A percentile compares a stretch with the other conserved stretches of the same genome.
phyloP scores from a whole-genome alignment of 2,329 filamentous ascomycete species.

The Elsinoe necatrix region DNA sequence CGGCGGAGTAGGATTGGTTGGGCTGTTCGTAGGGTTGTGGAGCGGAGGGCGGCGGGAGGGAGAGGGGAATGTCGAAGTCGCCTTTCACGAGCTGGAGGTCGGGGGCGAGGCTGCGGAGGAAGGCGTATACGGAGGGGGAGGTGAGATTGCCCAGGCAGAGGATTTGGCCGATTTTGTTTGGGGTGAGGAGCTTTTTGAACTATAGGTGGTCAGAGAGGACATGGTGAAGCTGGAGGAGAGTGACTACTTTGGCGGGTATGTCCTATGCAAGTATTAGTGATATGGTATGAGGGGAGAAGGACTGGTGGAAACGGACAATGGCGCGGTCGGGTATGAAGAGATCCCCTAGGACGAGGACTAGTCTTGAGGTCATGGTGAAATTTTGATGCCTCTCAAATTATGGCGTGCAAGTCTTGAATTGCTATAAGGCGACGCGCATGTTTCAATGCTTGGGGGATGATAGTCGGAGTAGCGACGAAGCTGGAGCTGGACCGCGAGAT shows the following conservation, averaged over 20 bases:
- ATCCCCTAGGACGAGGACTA: constrained; percentile 87
- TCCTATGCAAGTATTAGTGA: constrained; percentile 40
- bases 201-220: constrained; percentile 19
- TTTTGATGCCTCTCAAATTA: background rate
- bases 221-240: constrained; percentile 13
- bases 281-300: constrained; percentile 16
- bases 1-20: constrained; percentile 15
- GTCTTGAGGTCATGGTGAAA: constrained; percentile 62
- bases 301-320: constrained; percentile 46
- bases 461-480: background rate
- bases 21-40: constrained; percentile 18
- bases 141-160: constrained; percentile 52
- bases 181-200: constrained; percentile 51
- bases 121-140: constrained; percentile 48
- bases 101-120: constrained; percentile 47
- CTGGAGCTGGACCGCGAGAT: background rate
- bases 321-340: constrained; percentile 89
- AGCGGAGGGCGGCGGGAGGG: constrained; percentile 38
- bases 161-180: constrained; percentile 50
- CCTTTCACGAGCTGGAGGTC: constrained; percentile 64
- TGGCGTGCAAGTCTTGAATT: background rate
- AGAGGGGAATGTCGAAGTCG: constrained; percentile 61
- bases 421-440: constrained; percentile 6
- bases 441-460: background rate
- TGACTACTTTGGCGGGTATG: constrained; percentile 73